phyloP scores from a whole-genome alignment of 2,329 filamentous ascomycete genomes.

The Macrophomina pseudophaseolina region DNA sequence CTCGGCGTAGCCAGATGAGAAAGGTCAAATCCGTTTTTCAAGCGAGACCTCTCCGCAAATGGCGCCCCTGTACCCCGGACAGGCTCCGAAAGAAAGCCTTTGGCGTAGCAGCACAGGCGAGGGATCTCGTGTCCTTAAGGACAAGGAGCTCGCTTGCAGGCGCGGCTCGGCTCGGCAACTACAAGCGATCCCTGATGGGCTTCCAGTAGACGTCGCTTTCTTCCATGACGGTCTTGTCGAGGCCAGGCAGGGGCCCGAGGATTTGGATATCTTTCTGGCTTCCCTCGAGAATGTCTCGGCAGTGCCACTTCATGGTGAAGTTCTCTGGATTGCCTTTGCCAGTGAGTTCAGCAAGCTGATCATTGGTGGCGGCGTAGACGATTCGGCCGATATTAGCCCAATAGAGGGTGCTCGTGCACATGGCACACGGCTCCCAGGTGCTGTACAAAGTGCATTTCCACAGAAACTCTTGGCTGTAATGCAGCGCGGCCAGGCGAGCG shows the following conservation, averaged over 20 bases:
- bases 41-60: no score
- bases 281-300: constrained; percentile 52
- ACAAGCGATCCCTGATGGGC: constrained; percentile 26
- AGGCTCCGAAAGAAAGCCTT: not conserved
- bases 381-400: constrained; percentile 61
- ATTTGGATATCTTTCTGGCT: constrained; percentile 59
- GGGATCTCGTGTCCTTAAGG: not conserved
- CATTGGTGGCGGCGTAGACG: constrained; percentile 58
- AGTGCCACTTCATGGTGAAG: constrained; percentile 58
- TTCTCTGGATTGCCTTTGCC: constrained; percentile 58
- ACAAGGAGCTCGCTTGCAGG: not conserved
- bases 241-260: constrained; percentile 53
- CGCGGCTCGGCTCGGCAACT: not conserved
- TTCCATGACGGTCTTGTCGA: constrained; percentile 52
- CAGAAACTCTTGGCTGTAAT: constrained; percentile 56
- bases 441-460: constrained; percentile 57
- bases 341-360: constrained; percentile 51
- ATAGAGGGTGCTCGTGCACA: constrained; percentile 56
- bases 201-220: constrained; percentile 55
- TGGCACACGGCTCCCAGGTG: constrained; percentile 62
- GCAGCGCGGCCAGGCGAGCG: constrained; percentile 55
- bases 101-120: not conserved
- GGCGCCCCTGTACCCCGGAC: not conserved
- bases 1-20: not conserved
- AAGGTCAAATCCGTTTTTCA: not conserved